These are phyloP conservation scores for Coleophoma eucalyptorum DNA, from an alignment of 2,329 filamentous ascomycete genomes.

Conservation along the genomic window DNA sequence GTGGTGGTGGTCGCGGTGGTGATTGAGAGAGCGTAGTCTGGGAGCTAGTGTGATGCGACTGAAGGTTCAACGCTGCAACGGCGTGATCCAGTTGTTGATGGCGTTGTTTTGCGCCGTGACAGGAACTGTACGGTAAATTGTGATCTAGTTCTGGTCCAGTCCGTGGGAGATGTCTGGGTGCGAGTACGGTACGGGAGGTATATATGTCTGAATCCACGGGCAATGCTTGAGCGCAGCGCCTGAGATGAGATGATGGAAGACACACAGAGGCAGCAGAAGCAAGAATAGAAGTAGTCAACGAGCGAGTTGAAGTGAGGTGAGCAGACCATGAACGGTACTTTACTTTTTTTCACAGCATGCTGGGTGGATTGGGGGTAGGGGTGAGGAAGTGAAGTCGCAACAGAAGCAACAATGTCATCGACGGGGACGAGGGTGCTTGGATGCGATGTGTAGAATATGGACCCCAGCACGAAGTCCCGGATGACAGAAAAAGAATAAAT, in stretches of 20 bases:
- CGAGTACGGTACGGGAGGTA: background rate
- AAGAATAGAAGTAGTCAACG: background rate
- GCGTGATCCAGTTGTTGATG: background rate
- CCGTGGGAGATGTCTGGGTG: background rate
- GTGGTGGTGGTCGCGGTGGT: background rate
- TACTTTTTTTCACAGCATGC: too few relatives aligned
- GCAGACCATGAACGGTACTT: background rate
- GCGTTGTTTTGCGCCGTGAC: background rate
- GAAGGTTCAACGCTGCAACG: conserved; percentile 1
- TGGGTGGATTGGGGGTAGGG: background rate
- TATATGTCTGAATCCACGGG: background rate
- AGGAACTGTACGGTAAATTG: background rate
- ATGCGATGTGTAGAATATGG: background rate
- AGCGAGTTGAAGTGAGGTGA: background rate
- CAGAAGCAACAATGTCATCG: background rate
- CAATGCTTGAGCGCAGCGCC: background rate
- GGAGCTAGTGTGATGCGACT: background rate
- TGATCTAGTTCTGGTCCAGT: background rate
- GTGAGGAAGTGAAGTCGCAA: background rate
- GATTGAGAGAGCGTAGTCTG: background rate
- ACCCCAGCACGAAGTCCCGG: background rate
- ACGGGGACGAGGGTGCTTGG: background rate
- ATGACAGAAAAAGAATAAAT: background rate
- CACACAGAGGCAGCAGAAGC: background rate
- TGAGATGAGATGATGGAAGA: background rate